These are phyloP conservation scores for Rhinocladiella similis DNA, from an alignment of 2,329 filamentous ascomycete genomes.

Conservation along the genomic window DNA sequence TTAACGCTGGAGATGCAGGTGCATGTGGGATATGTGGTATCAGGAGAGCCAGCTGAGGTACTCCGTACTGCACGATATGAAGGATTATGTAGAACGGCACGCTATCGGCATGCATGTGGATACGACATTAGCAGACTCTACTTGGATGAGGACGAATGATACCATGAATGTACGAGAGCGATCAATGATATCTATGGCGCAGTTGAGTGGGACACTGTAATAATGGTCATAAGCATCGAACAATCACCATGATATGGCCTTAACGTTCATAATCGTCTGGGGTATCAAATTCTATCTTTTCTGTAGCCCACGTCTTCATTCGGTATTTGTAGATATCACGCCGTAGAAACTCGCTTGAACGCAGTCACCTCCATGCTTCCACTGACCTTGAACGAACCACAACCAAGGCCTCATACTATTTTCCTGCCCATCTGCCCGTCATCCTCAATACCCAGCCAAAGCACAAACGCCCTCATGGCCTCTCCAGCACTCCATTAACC, in stretches of 20 bases:
- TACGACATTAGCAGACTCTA: too few relatives aligned
- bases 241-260: not conserved
- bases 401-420: too few relatives aligned
- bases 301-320: too few relatives aligned
- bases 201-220: too few relatives aligned
- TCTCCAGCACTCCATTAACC: constrained; percentile 47
- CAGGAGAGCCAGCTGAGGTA: constrained; percentile 30
- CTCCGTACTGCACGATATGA: too few relatives aligned
- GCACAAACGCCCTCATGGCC: constrained; percentile 43
- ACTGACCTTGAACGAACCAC: not conserved
- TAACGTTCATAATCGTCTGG: not conserved
- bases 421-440: too few relatives aligned
- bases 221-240: not conserved
- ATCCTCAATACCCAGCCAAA: constrained; percentile 14
- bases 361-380: not conserved
- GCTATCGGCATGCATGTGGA: too few relatives aligned
- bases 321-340: too few relatives aligned
- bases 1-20: constrained; percentile 69
- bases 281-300: not conserved
- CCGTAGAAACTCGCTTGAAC: constrained; percentile 10
- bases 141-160: not conserved
- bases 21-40: constrained; percentile 68
- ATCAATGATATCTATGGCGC: not conserved
- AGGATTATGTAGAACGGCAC: too few relatives aligned
- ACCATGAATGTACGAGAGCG: not conserved